Percentiles rank a stretch among this genome's conserved stretches.
phyloP scores from a whole-genome alignment of 2,329 filamentous ascomycete species.

The Emericellopsis cladophorae region DNA sequence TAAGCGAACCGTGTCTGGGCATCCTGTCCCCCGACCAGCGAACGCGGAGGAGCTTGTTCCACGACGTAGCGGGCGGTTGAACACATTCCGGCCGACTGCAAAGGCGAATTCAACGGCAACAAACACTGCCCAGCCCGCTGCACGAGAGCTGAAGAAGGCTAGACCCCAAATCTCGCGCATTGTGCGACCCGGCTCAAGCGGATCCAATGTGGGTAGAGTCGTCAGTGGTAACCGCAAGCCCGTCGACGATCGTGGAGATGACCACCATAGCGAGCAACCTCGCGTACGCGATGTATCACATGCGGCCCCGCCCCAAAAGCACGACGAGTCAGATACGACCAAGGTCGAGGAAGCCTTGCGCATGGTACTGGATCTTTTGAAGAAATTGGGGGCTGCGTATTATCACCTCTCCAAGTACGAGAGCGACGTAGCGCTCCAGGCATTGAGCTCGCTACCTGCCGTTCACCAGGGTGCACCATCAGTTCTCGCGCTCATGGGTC shows the following conservation, averaged over 20 bases:
- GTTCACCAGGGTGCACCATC: conserved; percentile 82
- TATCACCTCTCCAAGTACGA: conserved; percentile 68
- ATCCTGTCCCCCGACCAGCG: conserved; percentile 41
- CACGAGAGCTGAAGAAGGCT: conserved; percentile 69
- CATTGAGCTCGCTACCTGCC: conserved; percentile 57
- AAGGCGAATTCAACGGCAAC: conserved; percentile 48
- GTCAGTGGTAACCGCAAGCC: conserved; percentile 86
- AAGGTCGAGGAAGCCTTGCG: conserved; percentile 66
- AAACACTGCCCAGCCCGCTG: conserved; percentile 44
- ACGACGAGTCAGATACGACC: conserved; percentile 35
- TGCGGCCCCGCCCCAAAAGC: conserved; percentile 21
- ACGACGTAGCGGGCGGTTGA: conserved; percentile 59
- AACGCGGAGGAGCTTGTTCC: conserved; percentile 46
- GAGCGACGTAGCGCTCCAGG: conserved; percentile 62
- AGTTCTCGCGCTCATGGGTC: conserved; percentile 83
- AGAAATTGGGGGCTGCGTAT: conserved; percentile 71
- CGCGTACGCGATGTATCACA: conserved; percentile 9
- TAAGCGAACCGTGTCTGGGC: conserved; percentile 88
- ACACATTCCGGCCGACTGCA: conserved; percentile 55
- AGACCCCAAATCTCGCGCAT: conserved; percentile 58
- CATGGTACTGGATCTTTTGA: conserved; percentile 68
- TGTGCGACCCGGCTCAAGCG: conserved; percentile 51
- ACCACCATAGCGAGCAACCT: conserved; percentile 51
- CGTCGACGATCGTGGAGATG: conserved; percentile 53
- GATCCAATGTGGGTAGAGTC: conserved; percentile 67